Evolutionary conservation across 768 basidiomycete genomes (phyloP).

Genomic region (Xerocomellus dryophilus): DNA sequence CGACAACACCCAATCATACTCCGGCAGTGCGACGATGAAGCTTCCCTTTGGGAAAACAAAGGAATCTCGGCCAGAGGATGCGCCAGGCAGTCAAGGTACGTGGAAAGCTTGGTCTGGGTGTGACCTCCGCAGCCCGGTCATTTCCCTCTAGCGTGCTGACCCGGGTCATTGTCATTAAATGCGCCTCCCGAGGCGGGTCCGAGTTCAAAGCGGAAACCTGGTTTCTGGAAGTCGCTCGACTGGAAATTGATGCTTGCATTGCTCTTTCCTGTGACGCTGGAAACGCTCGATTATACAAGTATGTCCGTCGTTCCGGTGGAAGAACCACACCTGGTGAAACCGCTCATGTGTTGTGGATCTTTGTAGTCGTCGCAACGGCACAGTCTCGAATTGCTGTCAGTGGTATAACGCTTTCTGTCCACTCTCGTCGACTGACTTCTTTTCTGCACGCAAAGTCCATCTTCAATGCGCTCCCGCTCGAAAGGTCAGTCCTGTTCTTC

Average conservation of each 20-base stretch:
- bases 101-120: neutral
- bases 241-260: slow-evolving; percentile 36
- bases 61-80: neutral
- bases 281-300: slow-evolving; percentile 35
- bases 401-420: neutral
- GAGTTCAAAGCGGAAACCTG: neutral
- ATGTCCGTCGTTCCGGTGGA: neutral
- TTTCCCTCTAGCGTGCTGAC: neutral
- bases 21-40: slow-evolving; percentile 7
- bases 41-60: slow-evolving; percentile 4
- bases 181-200: neutral
- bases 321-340: neutral
- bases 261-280: slow-evolving; percentile 42
- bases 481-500: slow-evolving; percentile 17
- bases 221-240: slow-evolving; percentile 29
- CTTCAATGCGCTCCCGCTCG: slow-evolving; percentile 27
- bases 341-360: neutral
- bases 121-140: neutral
- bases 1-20: neutral
- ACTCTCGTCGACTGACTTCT: neutral
- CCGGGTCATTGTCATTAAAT: neutral
- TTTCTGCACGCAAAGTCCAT: slow-evolving; percentile 18
- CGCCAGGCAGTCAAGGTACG: slow-evolving; percentile 2
- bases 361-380: slow-evolving; percentile 49
- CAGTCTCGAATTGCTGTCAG: slow-evolving; percentile 50